phyloP scores from a whole-genome alignment of 2,329 filamentous ascomycete species.

The Epichloe glyceriae region DNA sequence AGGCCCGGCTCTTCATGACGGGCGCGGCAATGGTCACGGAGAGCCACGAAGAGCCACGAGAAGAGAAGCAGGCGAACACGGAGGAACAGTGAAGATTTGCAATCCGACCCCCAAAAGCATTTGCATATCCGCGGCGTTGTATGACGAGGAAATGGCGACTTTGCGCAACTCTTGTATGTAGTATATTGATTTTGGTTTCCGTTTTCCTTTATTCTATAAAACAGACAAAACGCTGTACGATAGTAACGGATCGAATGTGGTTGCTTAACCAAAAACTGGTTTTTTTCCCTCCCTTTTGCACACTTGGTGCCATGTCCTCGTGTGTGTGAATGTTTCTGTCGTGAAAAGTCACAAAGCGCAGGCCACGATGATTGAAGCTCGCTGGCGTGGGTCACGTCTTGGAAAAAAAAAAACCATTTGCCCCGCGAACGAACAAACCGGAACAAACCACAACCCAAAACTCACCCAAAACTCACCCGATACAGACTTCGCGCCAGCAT shows the following conservation, averaged over 20 bases:
- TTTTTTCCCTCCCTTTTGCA: too few relatives aligned
- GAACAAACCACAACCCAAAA: too few relatives aligned
- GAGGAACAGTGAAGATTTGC: background rate
- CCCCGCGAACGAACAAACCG: too few relatives aligned
- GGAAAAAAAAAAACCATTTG: too few relatives aligned
- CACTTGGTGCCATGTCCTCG: too few relatives aligned
- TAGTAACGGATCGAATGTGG: background rate
- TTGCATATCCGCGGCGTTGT: background rate
- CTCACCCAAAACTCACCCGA: too few relatives aligned
- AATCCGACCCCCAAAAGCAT: background rate
- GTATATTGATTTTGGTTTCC: background rate
- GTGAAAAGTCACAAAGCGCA: too few relatives aligned
- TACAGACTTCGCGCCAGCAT: slow-evolving; percentile 9
- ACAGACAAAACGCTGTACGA: slow-evolving; percentile 1
- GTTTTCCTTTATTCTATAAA: background rate
- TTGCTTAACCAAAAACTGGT: background rate
- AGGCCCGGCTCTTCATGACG: background rate
- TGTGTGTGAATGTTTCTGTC: too few relatives aligned
- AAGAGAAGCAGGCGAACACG: background rate
- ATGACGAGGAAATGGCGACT: background rate
- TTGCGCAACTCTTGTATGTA: background rate
- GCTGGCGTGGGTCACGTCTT: too few relatives aligned
- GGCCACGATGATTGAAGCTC: too few relatives aligned
- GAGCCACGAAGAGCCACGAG: background rate
- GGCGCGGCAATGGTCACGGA: background rate